Evolutionary conservation across 768 basidiomycete species (phyloP).

Genomic region (Cystoderma amianthinum): DNA sequence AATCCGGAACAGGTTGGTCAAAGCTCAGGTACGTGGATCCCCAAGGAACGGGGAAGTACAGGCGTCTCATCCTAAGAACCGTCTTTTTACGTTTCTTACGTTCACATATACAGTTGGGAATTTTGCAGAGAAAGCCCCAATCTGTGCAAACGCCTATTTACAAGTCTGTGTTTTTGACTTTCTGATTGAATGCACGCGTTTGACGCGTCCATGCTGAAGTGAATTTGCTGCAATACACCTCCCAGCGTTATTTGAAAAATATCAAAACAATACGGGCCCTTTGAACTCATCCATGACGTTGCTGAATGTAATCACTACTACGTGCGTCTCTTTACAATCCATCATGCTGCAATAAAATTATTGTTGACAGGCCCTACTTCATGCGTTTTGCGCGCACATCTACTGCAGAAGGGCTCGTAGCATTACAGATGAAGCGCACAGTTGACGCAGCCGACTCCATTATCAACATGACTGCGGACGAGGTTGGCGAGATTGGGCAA

Average conservation of each 20-base stretch:
- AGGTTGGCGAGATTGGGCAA: constrained; percentile 27
- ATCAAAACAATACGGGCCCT: constrained; percentile 13
- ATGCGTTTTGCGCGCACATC: constrained; percentile 25
- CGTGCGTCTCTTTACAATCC: constrained; percentile 15
- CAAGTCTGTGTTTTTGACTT: constrained; percentile 6
- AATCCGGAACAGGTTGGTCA: constrained; percentile 8
- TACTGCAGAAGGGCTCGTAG: constrained; percentile 22
- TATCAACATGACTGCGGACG: constrained; percentile 12
- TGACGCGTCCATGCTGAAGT: constrained; percentile 6
- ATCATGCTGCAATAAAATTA: neutral
- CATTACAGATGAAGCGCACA: constrained; percentile 28
- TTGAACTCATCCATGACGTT: constrained; percentile 17
- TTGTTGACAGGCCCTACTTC: constrained; percentile 29
- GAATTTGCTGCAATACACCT: constrained; percentile 32
- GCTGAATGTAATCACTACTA: constrained; percentile 25
- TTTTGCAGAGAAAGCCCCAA: constrained; percentile 16
- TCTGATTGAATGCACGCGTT: neutral
- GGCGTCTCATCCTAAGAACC: neutral
- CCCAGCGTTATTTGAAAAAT: constrained; percentile 22
- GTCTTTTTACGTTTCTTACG: neutral
- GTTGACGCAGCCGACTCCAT: constrained; percentile 14
- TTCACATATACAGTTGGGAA: constrained; percentile 18
- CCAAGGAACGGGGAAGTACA: too few species aligned
- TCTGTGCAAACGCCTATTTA: constrained; percentile 12
- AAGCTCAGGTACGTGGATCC: constrained; percentile 11